Percentiles rank a stretch among this genome's conserved stretches.
phyloP scores from a whole-genome alignment of 2,329 filamentous ascomycete species.

The Stromatinia cepivora region DNA sequence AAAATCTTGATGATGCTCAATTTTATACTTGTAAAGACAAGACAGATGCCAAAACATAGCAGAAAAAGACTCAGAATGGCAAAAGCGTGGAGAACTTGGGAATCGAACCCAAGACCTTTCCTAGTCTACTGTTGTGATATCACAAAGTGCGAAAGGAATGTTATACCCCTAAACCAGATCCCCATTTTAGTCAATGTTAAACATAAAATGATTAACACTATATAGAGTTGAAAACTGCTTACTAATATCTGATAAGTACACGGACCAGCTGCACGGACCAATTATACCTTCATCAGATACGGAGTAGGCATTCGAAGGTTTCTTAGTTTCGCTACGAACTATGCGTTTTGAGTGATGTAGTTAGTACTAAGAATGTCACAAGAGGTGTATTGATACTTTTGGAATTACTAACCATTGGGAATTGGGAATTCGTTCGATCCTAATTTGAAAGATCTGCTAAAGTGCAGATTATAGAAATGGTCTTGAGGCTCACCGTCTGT shows the following conservation, averaged over 20 bases:
- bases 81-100: constrained; percentile 41
- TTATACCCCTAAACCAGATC: constrained; percentile 45
- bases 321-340: too few relatives aligned
- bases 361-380: too few relatives aligned
- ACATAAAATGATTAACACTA: fast-evolving
- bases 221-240: background rate
- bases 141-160: constrained; percentile 43
- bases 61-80: constrained; percentile 1
- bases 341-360: too few relatives aligned
- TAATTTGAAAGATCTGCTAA: too few relatives aligned
- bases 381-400: too few relatives aligned
- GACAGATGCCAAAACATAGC: background rate
- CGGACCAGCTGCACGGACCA: background rate
- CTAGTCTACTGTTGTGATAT: constrained; percentile 30
- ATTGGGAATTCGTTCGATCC: too few relatives aligned
- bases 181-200: constrained; percentile 26
- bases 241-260: background rate
- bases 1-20: background rate
- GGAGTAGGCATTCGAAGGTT: too few relatives aligned
- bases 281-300: too few relatives aligned
- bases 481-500: background rate
- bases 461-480: background rate
- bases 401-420: too few relatives aligned
- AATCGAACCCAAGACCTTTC: constrained; percentile 47
- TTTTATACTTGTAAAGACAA: background rate